Evolutionary conservation across 1,139 yeast genomes (phyloP).

Genomic region (Yamadazyma aaseri): DNA sequence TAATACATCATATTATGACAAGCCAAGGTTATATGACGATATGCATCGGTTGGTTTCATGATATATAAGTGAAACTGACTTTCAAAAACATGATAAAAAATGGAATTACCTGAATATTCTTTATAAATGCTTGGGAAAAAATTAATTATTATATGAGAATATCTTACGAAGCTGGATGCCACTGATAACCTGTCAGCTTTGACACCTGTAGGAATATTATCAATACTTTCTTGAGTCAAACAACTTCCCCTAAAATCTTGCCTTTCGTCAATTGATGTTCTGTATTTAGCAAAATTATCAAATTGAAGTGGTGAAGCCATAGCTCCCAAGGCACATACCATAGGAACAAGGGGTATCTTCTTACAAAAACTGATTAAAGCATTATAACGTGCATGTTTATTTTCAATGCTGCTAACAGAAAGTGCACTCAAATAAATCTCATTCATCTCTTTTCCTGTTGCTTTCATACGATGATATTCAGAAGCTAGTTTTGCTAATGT

Average conservation of each 20-base stretch:
- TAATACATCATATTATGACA: constrained; percentile 37
- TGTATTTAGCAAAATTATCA: constrained; percentile 31
- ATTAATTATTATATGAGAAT: constrained; percentile 22
- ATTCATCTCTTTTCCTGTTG: constrained; percentile 6
- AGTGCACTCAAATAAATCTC: constrained; percentile 11
- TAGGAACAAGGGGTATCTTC: constrained; percentile 27
- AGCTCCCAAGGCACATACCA: constrained; percentile 36
- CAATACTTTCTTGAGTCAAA: constrained; percentile 12
- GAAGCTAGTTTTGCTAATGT: constrained; percentile 25
- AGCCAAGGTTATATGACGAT: constrained; percentile 30
- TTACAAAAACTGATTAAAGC: constrained; percentile 25
- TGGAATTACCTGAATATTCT: constrained; percentile 22
- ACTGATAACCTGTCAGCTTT: constrained; percentile 23
- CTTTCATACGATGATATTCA: constrained; percentile 14
- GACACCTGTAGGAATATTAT: constrained; percentile 10
- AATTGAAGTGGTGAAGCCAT: constrained; percentile 33
- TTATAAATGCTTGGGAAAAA: constrained; percentile 24
- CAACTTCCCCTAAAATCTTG: constrained; percentile 14
- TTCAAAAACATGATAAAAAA: constrained; percentile 20
- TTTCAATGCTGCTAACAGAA: constrained; percentile 15
- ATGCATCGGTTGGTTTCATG: constrained; percentile 39
- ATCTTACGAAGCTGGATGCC: constrained; percentile 24
- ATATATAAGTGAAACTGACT: constrained; percentile 37
- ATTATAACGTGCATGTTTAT: constrained; percentile 19
- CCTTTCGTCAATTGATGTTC: constrained; percentile 31